Evolutionary conservation across 75 land plant species (phyloP).

Genomic region (Pinus taeda): DNA sequence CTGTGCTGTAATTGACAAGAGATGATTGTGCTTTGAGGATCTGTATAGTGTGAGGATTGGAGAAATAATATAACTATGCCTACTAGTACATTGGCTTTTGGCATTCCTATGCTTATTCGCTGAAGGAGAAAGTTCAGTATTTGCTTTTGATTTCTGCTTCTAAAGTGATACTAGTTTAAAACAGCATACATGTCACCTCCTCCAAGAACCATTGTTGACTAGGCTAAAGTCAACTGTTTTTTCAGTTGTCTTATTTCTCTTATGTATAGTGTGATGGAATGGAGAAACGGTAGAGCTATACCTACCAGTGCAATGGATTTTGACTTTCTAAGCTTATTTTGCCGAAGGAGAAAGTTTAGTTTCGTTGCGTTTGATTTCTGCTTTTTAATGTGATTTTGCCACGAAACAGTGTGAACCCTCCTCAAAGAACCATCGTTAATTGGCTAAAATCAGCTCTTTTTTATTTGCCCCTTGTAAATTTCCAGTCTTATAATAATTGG

Average conservation of each 20-base stretch:
- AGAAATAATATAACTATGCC: neutral
- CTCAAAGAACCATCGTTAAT: neutral
- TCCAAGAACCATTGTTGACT: conserved; percentile 4
- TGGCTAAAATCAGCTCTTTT: neutral
- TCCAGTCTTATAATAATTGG: neutral
- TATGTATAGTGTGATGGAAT: neutral
- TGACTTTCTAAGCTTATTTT: too few species aligned
- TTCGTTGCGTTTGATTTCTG: neutral
- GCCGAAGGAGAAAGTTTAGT: neutral
- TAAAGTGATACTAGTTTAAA: neutral
- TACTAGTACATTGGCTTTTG: neutral
- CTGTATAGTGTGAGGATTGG: conserved; percentile 1
- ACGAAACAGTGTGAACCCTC: neutral
- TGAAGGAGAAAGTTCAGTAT: neutral
- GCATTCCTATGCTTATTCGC: too few species aligned
- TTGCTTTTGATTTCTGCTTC: neutral
- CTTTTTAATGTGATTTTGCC: neutral
- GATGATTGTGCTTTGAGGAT: conserved; percentile 3
- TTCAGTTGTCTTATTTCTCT: too few species aligned
- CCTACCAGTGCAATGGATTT: neutral
- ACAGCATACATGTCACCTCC: neutral
- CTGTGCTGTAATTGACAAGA: neutral
- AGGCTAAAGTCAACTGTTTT: too few species aligned
- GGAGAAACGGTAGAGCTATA: neutral
- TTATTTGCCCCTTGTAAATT: neutral